phyloP scores from a whole-genome alignment of 768 basidiomycete genomes.

The Naganishia friedmannii region DNA sequence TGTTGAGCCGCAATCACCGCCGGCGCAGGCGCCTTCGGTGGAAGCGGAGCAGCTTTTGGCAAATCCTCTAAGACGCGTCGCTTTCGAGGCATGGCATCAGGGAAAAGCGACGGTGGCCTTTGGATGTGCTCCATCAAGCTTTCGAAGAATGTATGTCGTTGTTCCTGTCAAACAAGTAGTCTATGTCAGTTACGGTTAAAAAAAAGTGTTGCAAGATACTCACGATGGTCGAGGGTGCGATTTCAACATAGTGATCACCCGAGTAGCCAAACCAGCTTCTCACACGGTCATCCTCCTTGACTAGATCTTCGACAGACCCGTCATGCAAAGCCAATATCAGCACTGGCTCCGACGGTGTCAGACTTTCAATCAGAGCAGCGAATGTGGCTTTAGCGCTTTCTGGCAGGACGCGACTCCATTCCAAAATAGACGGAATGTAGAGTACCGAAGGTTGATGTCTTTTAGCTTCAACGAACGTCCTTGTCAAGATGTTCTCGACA shows the following conservation, averaged over 20 bases:
- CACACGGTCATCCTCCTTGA: constrained; percentile 63
- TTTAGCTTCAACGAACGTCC: constrained; percentile 93
- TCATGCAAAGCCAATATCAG: constrained; percentile 86
- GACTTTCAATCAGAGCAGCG: constrained; percentile 83
- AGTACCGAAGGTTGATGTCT: constrained; percentile 93
- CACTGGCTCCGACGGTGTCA: constrained; percentile 89
- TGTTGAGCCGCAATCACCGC: constrained; percentile 78
- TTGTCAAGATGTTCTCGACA: constrained; percentile 85
- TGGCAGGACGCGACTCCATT: constrained; percentile 80
- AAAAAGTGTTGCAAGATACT: constrained; percentile 22
- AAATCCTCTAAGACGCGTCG: constrained; percentile 81
- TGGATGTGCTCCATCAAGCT: constrained; percentile 66
- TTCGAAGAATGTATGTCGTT: constrained; percentile 73
- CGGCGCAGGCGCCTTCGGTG: constrained; percentile 74
- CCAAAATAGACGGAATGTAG: constrained; percentile 82
- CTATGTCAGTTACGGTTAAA: neutral
- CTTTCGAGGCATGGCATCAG: constrained; percentile 78
- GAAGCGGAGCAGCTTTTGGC: constrained; percentile 82
- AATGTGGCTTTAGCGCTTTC: constrained; percentile 82
- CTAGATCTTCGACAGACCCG: constrained; percentile 66
- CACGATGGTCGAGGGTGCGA: constrained; percentile 58
- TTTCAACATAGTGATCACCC: constrained; percentile 69
- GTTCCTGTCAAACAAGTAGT: constrained; percentile 42
- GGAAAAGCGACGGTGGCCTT: constrained; percentile 79
- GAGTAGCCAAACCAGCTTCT: constrained; percentile 81